These are phyloP conservation scores for Protomyces lactucae-debilis DNA, from an alignment of 1,139 yeast species.

Conservation along the genomic window DNA sequence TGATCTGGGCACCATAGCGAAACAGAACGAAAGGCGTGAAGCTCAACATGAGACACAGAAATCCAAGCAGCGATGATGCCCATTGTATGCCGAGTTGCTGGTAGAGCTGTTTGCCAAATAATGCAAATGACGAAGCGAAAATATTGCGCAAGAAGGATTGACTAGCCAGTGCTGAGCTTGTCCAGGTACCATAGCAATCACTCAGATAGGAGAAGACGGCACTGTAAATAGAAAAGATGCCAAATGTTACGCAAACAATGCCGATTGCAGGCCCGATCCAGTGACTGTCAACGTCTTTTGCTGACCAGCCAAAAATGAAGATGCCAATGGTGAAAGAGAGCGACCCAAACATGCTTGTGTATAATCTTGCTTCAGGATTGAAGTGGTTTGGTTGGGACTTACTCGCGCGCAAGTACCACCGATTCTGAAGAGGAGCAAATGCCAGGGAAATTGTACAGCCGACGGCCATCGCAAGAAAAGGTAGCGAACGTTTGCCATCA, in stretches of 20 bases:
- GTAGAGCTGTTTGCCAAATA: constrained; percentile 19
- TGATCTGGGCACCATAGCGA: constrained; percentile 10
- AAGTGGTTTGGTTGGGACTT: constrained; percentile 59
- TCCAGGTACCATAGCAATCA: constrained; percentile 70
- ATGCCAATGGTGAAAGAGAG: constrained; percentile 60
- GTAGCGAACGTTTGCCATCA: too few species aligned
- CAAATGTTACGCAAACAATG: constrained; percentile 14
- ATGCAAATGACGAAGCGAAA: constrained; percentile 65
- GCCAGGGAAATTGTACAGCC: too few species aligned
- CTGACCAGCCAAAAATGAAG: constrained; percentile 82
- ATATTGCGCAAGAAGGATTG: constrained; percentile 77
- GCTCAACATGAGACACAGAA: constrained; percentile 1
- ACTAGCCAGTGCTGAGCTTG: constrained; percentile 89
- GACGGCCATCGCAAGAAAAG: too few species aligned
- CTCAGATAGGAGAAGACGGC: constrained; percentile 50
- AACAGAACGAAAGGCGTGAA: constrained; percentile 2
- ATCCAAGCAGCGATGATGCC: constrained; percentile 16
- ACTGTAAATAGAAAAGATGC: constrained; percentile 23
- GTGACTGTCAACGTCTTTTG: constrained; percentile 35
- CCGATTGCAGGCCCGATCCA: constrained; percentile 26
- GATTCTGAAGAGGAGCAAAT: too few species aligned
- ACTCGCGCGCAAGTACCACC: too few species aligned
- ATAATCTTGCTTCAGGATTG: constrained; percentile 73
- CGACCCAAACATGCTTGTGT: constrained; percentile 68
- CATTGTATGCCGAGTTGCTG: constrained; percentile 11